phyloP scores from a whole-genome alignment of 2,329 filamentous ascomycete genomes.

The Colletotrichum paranaense region DNA sequence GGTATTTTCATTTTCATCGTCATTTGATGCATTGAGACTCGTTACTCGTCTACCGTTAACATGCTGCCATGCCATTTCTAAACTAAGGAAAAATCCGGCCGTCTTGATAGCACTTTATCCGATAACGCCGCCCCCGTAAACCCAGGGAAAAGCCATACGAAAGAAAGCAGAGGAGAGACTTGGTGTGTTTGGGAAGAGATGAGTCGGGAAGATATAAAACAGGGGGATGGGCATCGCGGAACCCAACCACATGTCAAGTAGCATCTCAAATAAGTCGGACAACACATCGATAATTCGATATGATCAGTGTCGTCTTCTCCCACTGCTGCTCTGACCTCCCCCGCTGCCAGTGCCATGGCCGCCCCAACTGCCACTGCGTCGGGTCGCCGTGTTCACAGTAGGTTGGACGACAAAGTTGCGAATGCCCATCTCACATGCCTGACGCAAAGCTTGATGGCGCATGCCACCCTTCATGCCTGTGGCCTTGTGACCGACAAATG shows the following conservation, averaged over 20 bases:
- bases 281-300: not conserved
- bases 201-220: not conserved
- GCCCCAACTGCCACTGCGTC: not conserved
- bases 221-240: not conserved
- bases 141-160: not conserved
- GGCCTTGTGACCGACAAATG: slow-evolving; percentile 52
- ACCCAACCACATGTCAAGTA: not conserved
- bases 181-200: not conserved
- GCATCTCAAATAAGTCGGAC: not conserved
- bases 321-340: not conserved
- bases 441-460: slow-evolving; percentile 36
- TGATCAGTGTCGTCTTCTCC: slow-evolving; percentile 8
- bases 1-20: too few relatives aligned
- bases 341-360: not conserved
- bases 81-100: not conserved
- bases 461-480: slow-evolving; percentile 37
- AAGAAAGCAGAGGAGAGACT: not conserved
- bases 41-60: not conserved
- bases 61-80: not conserved
- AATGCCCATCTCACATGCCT: slow-evolving; percentile 34
- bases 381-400: slow-evolving; percentile 24
- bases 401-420: slow-evolving; percentile 31
- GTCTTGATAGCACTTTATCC: not conserved
- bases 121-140: not conserved
- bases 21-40: not conserved